Base-by-base conservation (phyloP, 371 early-diverging fungal genomes). In the Rhizopus sp. region DNA sequence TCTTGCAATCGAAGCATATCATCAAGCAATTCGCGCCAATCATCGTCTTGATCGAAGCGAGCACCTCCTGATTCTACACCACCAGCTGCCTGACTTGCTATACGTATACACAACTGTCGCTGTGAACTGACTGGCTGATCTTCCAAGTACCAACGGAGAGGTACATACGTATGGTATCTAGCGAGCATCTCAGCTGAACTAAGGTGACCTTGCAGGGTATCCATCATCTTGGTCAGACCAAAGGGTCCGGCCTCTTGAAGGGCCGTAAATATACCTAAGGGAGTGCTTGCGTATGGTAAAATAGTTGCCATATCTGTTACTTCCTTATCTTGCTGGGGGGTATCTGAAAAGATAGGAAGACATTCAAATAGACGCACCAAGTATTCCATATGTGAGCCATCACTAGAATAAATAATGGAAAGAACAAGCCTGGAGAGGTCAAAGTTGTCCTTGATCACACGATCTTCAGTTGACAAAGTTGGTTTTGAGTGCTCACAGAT, bases 11-110 rank as follows among this genome's bases (percentile, higher is more conserved):
- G 79, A 29, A 91, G 48, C 82, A 91, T 82, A 60, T 89, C 87
- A 30, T 86, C 86, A 29, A 86, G 63, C 9, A 92, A 68, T 40
- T 78, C 72, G 29, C 75, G 73, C 90, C 91, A 92, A 38, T 88
- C 87, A 62, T 87, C 83, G 41, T 91, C 89, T 16, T 71, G 75
- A 50, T 82, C 82, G 53, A 85, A 84, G 16, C 79, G 75, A 7
- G 68, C 74, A 0, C 83, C 81, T 50, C 82, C 78, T 49, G 60
- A 67, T 62, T 84, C 83, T 4, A 81, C 76, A 15, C 85, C 78
- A 47, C 84, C 85, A 17, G 81, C 78, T 13, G 87, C 82, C 31
- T 78, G 80, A 29, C 88, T 75, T 2, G 88, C 86, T 77, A 92
- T 82, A 35, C 83, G 78, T 17, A 80, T 68, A 50, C 87, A 79